Evolutionary conservation across 768 basidiomycete species (phyloP), one percentile per base, ranked within the genome.

Genomic region (Hebeloma cylindrosporum): DNA sequence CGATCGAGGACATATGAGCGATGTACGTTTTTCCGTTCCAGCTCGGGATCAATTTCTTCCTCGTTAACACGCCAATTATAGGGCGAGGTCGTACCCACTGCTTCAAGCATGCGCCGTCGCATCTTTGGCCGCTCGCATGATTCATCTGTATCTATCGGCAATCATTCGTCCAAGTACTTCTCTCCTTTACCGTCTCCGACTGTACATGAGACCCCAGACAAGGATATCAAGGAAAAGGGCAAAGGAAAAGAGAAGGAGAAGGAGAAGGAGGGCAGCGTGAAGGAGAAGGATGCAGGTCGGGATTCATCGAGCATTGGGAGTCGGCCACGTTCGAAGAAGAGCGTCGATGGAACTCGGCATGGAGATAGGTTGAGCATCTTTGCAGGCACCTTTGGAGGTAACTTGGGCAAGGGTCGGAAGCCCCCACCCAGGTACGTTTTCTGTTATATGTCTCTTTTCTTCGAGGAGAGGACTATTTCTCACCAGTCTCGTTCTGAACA

Each of bases 341-440:
- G 74, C 47, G 35, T 67, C 11, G 84, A 86, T 40, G 68, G 54
- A 7, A 51, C 65, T 2, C 72, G 72, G 51, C 72, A 68, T 42
- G 58, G 61, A 9, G 85, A 88, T 30, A 70, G 88, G n/a, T 62
- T 88, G 48, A 93, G 91, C 57, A 82, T 95, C 56, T 95, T 96
- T 58, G 88, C 88, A 10, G 75, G 73, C 14, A 64, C 80, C 3
- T 81, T 90, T 49, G 65, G 69, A 8, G 76, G 79, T 1, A 69
- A 82, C 4, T 58, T 88, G 42, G 79, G 82, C 21, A 85, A 84
- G 61, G 67, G 71, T 29, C 69, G 93, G 52, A 94, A 96, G 61
- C 93, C 93, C 0, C 75, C 91, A 0, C 91, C 90, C 13, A 78
- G 78, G 63, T 82, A 82, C 52, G 54, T 45, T 40, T n/a, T n/a